Conservation (phyloP, 176 grass and related monocot genomes). For the Poa annua region DNA sequence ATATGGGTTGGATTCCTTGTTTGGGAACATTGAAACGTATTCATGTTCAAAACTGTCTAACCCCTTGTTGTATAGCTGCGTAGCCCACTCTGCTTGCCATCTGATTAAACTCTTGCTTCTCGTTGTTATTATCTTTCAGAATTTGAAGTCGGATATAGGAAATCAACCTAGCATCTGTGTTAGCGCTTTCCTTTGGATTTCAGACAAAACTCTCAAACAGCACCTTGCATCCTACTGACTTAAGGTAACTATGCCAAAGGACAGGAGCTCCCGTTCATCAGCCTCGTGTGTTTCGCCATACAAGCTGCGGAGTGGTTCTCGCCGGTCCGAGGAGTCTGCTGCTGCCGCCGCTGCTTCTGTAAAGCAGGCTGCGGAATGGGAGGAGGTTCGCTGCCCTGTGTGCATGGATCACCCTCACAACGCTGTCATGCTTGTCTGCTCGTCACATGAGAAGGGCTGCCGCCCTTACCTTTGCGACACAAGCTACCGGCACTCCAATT, state of each 20-base stretch:
- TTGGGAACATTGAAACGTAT: neutral
- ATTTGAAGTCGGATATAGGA: constrained; percentile 54
- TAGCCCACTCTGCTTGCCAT: neutral
- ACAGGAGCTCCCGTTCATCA: constrained; percentile 58
- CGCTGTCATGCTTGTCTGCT: constrained; percentile 75
- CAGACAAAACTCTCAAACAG: constrained; percentile 9
- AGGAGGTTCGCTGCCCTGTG: constrained; percentile 73
- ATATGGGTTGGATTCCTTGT: neutral
- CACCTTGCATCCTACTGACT: constrained; percentile 46
- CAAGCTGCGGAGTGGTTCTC: constrained; percentile 38
- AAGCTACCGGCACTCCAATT: constrained; percentile 75
- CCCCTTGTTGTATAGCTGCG: neutral
- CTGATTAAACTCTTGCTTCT: constrained; percentile 35
- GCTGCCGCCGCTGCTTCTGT: neutral
- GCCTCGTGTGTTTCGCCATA: constrained; percentile 44
- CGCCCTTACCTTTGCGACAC: constrained; percentile 87
- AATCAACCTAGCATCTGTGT: constrained; percentile 52
- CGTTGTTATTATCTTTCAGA: constrained; percentile 54
- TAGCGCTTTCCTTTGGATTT: constrained; percentile 50
- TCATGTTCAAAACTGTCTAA: neutral
- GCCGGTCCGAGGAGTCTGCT: constrained; percentile 30
- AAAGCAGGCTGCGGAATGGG: constrained; percentile 66
- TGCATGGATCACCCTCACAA: constrained; percentile 98
- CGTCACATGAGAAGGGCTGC: constrained; percentile 77
- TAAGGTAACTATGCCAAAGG: constrained; percentile 72